A percentile compares a stretch with the other conserved stretches of the same genome.
These are phyloP conservation scores for Brassica hybrid DNA, from an alignment of 441 rosid genomes.

Conservation along the genomic window DNA sequence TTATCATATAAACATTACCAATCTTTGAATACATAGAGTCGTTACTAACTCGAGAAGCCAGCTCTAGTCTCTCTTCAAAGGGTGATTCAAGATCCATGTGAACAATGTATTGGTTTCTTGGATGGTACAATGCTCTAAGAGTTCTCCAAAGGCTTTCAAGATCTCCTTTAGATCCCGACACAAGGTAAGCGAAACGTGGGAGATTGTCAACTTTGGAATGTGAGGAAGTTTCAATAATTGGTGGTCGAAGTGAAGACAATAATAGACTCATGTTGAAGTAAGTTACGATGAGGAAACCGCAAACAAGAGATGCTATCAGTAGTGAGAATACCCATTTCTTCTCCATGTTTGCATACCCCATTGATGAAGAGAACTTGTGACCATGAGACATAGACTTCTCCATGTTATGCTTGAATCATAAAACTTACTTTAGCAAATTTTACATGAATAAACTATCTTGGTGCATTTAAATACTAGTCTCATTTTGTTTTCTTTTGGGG, in stretches of 20 bases:
- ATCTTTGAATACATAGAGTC: constrained; percentile 65
- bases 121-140: constrained; percentile 87
- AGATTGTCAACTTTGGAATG: constrained; percentile 34
- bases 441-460: not conserved
- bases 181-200: constrained; percentile 89
- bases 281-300: constrained; percentile 69
- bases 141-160: constrained; percentile 94
- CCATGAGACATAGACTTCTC: constrained; percentile 18
- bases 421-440: not conserved
- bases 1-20: constrained; percentile 83
- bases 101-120: constrained; percentile 81
- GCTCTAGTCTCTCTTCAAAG: constrained; percentile 74
- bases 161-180: constrained; percentile 94
- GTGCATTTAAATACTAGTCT: not conserved
- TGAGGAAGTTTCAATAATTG: constrained; percentile 41
- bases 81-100: constrained; percentile 94
- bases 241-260: constrained; percentile 53
- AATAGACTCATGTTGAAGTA: constrained; percentile 84
- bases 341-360: constrained; percentile 76
- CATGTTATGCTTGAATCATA: not conserved
- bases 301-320: constrained; percentile 72
- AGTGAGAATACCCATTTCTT: constrained; percentile 83
- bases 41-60: constrained; percentile 65
- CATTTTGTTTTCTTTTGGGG: not conserved
- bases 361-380: constrained; percentile 38